These are phyloP conservation scores for Astragalus glycyphyllos DNA, from an alignment of 306 rosid species.

Conservation along the genomic window DNA sequence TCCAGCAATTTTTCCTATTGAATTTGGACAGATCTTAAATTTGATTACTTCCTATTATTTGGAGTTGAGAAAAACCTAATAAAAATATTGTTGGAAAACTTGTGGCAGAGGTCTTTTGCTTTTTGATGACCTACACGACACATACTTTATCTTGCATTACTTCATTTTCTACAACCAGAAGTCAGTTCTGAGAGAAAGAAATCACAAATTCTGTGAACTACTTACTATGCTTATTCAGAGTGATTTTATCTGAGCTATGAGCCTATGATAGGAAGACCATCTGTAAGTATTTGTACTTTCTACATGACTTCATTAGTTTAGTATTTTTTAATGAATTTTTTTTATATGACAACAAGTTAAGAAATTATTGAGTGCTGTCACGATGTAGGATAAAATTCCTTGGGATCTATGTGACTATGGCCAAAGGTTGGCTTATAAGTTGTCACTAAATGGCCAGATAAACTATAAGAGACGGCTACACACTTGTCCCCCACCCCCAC, in stretches of 20 bases:
- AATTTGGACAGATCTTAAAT: conserved; percentile 38
- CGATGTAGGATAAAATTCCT: not conserved
- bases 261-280: not conserved
- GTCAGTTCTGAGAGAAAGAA: conserved; percentile 30
- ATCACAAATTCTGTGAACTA: conserved; percentile 19
- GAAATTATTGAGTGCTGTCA: conserved; percentile 17
- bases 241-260: conserved; percentile 18
- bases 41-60: conserved; percentile 17
- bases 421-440: too few species aligned
- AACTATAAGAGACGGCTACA: too few species aligned
- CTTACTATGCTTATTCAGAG: conserved; percentile 27
- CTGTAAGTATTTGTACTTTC: conserved; percentile 31
- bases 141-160: not conserved
- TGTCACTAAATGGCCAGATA: too few species aligned
- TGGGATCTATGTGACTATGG: too few species aligned
- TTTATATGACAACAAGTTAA: not conserved
- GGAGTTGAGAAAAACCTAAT: conserved; percentile 30
- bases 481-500: too few species aligned
- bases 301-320: conserved; percentile 23
- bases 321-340: conserved; percentile 20
- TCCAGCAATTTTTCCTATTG: conserved; percentile 22
- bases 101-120: conserved; percentile 12
- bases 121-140: conserved; percentile 22
- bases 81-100: conserved; percentile 26
- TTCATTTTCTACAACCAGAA: conserved; percentile 2